Evolutionary conservation across 129 eudicot genomes (phyloP), one percentile per base, ranked within the genome.

Genomic region (Artemisia annua): DNA sequence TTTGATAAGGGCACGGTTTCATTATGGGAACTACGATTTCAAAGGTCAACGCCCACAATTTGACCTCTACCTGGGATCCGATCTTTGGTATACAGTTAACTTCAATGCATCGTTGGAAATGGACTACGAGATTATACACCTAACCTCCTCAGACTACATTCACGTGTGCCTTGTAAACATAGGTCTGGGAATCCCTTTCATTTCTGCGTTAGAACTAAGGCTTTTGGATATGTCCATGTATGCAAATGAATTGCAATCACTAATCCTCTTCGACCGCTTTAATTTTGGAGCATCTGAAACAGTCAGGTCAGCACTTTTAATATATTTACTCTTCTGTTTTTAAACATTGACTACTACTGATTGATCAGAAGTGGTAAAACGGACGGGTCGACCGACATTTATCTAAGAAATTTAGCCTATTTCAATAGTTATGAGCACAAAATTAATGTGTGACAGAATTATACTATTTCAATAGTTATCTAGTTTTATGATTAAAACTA

Each of bases 11-110:
- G 82, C 82, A 3, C 35, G 50, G 3, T 85, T 82, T 26, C 5
- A 75, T 73, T 71, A 85, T 2, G 89, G 89, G 46, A 79, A 85
- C 56, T 85, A 85, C 48, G 84, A 81, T 35, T 24, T 49, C 15
- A 54, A 19, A 15, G 65, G 53, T 59, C 75, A 53, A 55, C 10
- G 14, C 1, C 84, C 84, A 13, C 32, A 1, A 12, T 85, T 85
- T 63, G 84, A 85, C 68, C 51, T 85, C 3, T 50, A 82, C 59
- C 75, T 85, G 30, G 89, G 84, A 32, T 65, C 65, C 35, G 79
- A 75, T 53, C 16, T 8, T 19, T 85, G 86, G 89, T 7, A 39
- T 58, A 16, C 32, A 71, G 73, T 39, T 39, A 39, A 39, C 44
- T 39, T 5, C 44, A 5, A 56, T 74, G 22, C 62, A 0, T 4